Evolutionary conservation across 495 filamentous ascomycete species (phyloP).

Genomic region (Hypomontagnella submonticulosa): DNA sequence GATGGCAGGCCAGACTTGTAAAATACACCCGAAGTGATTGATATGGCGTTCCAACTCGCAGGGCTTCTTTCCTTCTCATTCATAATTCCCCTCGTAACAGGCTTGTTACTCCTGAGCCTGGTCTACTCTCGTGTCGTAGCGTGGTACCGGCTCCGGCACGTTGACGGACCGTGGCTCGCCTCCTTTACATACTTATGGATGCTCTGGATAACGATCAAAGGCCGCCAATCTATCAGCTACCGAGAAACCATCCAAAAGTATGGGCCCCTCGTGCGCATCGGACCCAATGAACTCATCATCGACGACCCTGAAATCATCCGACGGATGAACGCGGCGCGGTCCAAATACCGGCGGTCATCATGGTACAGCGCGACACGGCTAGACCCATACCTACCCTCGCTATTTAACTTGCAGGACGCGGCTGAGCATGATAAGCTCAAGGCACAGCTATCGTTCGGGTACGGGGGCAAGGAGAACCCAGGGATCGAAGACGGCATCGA

Average conservation of each 20-base stretch:
- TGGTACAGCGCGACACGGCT: conserved; percentile 53
- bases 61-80: conserved; percentile 5
- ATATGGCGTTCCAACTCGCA: conserved; percentile 19
- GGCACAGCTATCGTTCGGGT: conserved; percentile 52
- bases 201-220: conserved; percentile 32
- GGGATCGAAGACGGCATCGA: conserved; percentile 55
- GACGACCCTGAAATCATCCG: conserved; percentile 53
- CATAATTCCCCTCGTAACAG: neutral
- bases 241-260: conserved; percentile 35
- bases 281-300: conserved; percentile 52
- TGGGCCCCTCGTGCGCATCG: conserved; percentile 54
- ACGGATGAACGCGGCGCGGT: conserved; percentile 52
- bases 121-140: conserved; percentile 25
- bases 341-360: conserved; percentile 45
- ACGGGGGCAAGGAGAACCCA: conserved; percentile 58
- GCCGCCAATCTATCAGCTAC: conserved; percentile 32
- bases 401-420: conserved; percentile 25
- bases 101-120: conserved; percentile 3
- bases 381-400: conserved; percentile 38
- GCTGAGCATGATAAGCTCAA: conserved; percentile 51
- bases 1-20: neutral
- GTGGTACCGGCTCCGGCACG: conserved; percentile 42
- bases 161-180: conserved; percentile 40
- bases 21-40: neutral
- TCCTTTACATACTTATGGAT: conserved; percentile 42